Base-by-base conservation (phyloP, 139 green algal genomes). In the Zygnema circumcarinatum region DNA sequence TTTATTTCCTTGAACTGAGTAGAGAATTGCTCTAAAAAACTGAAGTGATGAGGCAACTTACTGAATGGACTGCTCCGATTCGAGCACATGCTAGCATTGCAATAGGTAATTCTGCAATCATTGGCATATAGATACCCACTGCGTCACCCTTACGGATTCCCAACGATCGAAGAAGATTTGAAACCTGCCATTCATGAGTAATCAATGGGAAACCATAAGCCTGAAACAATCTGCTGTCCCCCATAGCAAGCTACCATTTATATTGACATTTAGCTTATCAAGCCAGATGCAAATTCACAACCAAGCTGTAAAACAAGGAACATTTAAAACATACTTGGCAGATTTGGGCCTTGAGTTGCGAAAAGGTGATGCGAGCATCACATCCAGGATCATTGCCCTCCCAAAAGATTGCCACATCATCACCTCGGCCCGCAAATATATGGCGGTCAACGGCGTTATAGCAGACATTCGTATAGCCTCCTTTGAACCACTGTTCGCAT, bases 61-160 rank as follows among this genome's bases (percentile, higher is more conserved):
- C 85, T 2, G 85, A 90, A 52, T 90, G 85, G 36, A 90, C 32
- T 35, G 79, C 82, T 20, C 96, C 96, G 74, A 99, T 96, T 83
- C 96, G 94, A 1, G 96, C 96, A 88, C 97, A 99, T n/a, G 97
- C 97, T 56, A 99, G 92, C 88, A 93, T 92, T 7, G 91, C 80
- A 38, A 93, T 94, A 7, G 96, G 95, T 69, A 99, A 94, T 93
- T 99, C 94, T 3, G 92, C 76, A n/a, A 98, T 82, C 97, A 99
- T 99, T 78, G 97, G 97, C 94, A 99, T 95, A 94, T 99, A 99
- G 76, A 98, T 94, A 35, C 93, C 94, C 41, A 99, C 97, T 67
- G 22, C 29, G 68, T 94, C 91, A 22, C 97, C 97, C 92, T 96
- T 96, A 67, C 92, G 91, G 25, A 99, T 92, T 31, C 96, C 96